Conservation (phyloP, 2,329 filamentous ascomycete species). For the Pseudogymnoascus sp. region DNA sequence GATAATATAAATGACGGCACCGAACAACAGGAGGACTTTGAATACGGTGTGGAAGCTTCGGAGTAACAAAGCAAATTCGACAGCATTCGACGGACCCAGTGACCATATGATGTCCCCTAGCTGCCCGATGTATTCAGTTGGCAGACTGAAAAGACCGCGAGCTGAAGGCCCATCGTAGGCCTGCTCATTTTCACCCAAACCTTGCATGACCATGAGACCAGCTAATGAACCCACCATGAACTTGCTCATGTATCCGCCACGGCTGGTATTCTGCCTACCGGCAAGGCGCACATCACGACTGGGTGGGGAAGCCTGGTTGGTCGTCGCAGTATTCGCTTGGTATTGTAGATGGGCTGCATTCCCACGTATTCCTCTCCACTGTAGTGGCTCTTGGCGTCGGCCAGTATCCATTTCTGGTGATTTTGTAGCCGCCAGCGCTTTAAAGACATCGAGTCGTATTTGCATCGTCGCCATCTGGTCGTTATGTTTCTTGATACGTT, state of each 20-base stretch:
- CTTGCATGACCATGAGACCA: constrained; percentile 85
- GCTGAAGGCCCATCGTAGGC: constrained; percentile 51
- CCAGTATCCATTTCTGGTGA: constrained; percentile 60
- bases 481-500: constrained; percentile 72
- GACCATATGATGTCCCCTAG: constrained; percentile 39
- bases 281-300: constrained; percentile 49
- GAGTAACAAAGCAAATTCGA: constrained; percentile 44
- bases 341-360: constrained; percentile 18
- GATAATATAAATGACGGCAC: constrained; percentile 48
- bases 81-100: constrained; percentile 40
- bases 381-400: constrained; percentile 45
- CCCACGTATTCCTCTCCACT: constrained; percentile 10
- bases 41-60: constrained; percentile 42
- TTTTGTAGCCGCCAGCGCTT: constrained; percentile 73
- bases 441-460: constrained; percentile 64
- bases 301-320: constrained; percentile 35
- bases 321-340: constrained; percentile 28
- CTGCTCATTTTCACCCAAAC: constrained; percentile 51
- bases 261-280: constrained; percentile 50
- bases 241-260: constrained; percentile 58
- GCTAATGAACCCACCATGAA: constrained; percentile 90
- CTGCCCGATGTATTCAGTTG: constrained; percentile 49
- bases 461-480: constrained; percentile 79
- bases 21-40: constrained; percentile 46
- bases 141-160: constrained; percentile 59